Evolutionary conservation across 805 yeast species (phyloP), one percentile per base, ranked within the genome.

Genomic region (Candida nitratophila): DNA sequence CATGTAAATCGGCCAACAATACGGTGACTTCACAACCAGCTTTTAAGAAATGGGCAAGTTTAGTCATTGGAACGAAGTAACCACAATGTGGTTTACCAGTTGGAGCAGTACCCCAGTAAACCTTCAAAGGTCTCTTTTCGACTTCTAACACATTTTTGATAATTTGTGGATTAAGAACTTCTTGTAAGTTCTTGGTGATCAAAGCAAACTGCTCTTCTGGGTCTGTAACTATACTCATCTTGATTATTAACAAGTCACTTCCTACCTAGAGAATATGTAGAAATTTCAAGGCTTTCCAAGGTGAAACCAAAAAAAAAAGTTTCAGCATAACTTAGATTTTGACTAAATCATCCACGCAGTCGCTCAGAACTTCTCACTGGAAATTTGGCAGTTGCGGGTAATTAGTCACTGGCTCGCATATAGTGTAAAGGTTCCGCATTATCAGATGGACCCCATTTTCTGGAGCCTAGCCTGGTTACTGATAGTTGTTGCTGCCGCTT

Each of bases 91-190:
- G 96, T 67, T 79, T 86, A 43, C 99, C 99, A 4, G 99, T 93
- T 48, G 99, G 98, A 8, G 99, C 99, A 19, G 98, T 90, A 53
- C 99, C 99, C 98, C 97, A 93, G 79, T 93, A 93, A 59, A 93
- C 68, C 58, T 80, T 85, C 53, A 95, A 66, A 14, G 93, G 86
- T 56, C 95, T 80, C 56, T 87, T 79, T 58, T 87, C 84, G 44
- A 76, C 82, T 60, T 86, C 93, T 48, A 90, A 70, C 30, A 88
- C 79, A 59, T 88, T 77, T 60, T 85, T 85, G 66, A 91, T 86
- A 65, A 89, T 87, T 64, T 86, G 90, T 34, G 79, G 83, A 63
- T 91, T 88, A 47, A 93, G 76, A 42, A 85, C 91, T 70, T 93
- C 99, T 66, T 93, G 98, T 47, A 93, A 77, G 60, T 83, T 82